Evolutionary conservation across 306 rosid genomes (phyloP).

Genomic region (Vigna reflexopilosa): DNA sequence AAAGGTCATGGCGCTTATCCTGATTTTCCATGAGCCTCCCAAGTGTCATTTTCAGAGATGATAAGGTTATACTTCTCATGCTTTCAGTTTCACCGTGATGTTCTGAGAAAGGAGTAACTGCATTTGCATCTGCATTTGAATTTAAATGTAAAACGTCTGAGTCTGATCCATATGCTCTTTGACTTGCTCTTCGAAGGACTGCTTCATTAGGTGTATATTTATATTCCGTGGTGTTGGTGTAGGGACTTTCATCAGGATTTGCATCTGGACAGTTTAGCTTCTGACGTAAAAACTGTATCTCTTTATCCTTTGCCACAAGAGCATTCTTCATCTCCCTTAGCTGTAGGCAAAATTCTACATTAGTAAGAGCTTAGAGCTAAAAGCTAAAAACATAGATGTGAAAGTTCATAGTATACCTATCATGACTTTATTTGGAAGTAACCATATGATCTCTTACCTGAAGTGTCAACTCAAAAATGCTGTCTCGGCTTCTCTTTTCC

Average conservation of each 20-base stretch:
- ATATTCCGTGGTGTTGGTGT: constrained; percentile 52
- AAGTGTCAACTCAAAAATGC: constrained; percentile 74
- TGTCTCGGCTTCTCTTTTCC: constrained; percentile 79
- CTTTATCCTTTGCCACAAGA: constrained; percentile 62
- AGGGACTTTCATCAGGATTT: constrained; percentile 61
- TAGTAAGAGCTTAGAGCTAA: neutral
- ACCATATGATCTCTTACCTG: constrained; percentile 49
- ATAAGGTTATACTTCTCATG: constrained; percentile 12
- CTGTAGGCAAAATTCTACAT: constrained; percentile 34
- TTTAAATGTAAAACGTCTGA: constrained; percentile 42
- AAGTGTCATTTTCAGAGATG: constrained; percentile 34
- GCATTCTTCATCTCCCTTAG: constrained; percentile 69
- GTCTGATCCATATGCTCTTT: constrained; percentile 46
- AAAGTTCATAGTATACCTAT: no score
- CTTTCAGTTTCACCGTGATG: constrained; percentile 16
- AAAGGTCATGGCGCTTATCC: constrained; percentile 44
- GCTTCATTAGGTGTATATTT: constrained; percentile 60
- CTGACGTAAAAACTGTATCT: constrained; percentile 62
- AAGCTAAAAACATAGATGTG: no score
- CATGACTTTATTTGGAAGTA: neutral
- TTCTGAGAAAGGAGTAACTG: constrained; percentile 41
- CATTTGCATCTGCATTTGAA: constrained; percentile 35
- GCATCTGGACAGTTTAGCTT: constrained; percentile 45
- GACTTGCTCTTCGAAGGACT: constrained; percentile 37
- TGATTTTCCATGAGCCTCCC: constrained; percentile 43